Base-by-base conservation (phyloP, 805 yeast species). In the Schwanniomyces vanrijiae region DNA sequence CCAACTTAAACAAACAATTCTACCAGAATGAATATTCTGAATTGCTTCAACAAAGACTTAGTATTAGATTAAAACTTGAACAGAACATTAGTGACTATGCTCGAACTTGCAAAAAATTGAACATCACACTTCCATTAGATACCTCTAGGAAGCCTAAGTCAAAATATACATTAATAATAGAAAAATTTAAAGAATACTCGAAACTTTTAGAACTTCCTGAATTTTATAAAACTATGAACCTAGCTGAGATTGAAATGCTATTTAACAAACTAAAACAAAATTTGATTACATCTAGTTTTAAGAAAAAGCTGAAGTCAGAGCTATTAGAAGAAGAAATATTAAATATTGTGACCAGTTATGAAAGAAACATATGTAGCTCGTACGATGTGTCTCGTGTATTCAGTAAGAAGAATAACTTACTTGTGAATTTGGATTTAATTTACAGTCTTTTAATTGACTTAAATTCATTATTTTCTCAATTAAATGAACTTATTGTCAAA, bases 371-470 rank as follows among this genome's bases (percentile, higher is more conserved):
- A 18, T 28, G 39, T 21, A 39, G 41, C 19, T 44, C 45, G 19
- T 26, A 40, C 25, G 39, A 38, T 14, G 40, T 48, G 14, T 25
- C 45, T 20, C 48, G 42, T 20, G 43, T 48, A 16, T 58, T 51
- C 42, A 44, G 50, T 31, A 46, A 46, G 41, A 56, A 55, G 46
- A 35, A 46, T 18, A 40, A 42, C 31, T 33, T 47, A 19, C 48
- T 60, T 42, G 29, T 41, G 18, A 56, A 55, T 42, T 35, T 60
- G 43, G 44, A 48, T 38, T 13, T 40, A 26, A 37, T 55, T 13
- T 53, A 51, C 34, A 46, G 46, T 31, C 26, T 57, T 34, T 40
- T 52, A 29, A 19, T 49, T 2, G 46, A 44, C 25, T 43, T 57
- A 44, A 52, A 48, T 29, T 24, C 40, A 8, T 37, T 49, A 24